These are phyloP conservation scores for Aureoboletus auriporus DNA, from an alignment of 768 basidiomycete species.

Conservation along the genomic window DNA sequence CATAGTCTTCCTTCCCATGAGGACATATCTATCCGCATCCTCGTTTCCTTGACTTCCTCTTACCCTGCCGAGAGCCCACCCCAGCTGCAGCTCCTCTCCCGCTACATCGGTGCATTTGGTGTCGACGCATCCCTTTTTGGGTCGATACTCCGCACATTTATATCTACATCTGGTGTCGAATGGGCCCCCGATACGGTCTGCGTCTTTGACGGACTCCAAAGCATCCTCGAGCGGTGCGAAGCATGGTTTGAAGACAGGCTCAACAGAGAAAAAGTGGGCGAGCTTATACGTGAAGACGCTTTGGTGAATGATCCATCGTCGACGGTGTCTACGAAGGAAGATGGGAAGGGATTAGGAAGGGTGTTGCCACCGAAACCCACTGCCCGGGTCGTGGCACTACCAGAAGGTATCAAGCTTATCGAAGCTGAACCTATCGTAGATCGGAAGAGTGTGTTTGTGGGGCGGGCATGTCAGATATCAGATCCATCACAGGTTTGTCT, in stretches of 20 bases:
- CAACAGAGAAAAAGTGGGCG: constrained; percentile 50
- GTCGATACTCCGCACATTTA: constrained; percentile 72
- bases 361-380: constrained; percentile 1
- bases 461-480: constrained; percentile 76
- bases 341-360: constrained; percentile 2
- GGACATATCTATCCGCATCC: constrained; percentile 46
- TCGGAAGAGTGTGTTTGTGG: constrained; percentile 82
- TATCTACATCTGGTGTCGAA: constrained; percentile 73
- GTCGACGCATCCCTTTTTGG: constrained; percentile 75
- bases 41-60: constrained; percentile 52
- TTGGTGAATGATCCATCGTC: constrained; percentile 22
- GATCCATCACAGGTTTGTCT: constrained; percentile 67
- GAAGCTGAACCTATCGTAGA: constrained; percentile 81
- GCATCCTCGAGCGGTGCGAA: constrained; percentile 60
- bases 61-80: constrained; percentile 73
- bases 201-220: constrained; percentile 85
- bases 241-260: constrained; percentile 71
- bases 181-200: constrained; percentile 72
- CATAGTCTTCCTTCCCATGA: constrained; percentile 52
- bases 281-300: constrained; percentile 52
- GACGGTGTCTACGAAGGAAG: neutral
- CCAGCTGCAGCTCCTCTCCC: constrained; percentile 80
- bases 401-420: constrained; percentile 61
- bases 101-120: constrained; percentile 77
- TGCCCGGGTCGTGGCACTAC: constrained; percentile 32